Base-by-base conservation (phyloP, 108 stramenopile species). In the Cyclotella kingstonii region DNA sequence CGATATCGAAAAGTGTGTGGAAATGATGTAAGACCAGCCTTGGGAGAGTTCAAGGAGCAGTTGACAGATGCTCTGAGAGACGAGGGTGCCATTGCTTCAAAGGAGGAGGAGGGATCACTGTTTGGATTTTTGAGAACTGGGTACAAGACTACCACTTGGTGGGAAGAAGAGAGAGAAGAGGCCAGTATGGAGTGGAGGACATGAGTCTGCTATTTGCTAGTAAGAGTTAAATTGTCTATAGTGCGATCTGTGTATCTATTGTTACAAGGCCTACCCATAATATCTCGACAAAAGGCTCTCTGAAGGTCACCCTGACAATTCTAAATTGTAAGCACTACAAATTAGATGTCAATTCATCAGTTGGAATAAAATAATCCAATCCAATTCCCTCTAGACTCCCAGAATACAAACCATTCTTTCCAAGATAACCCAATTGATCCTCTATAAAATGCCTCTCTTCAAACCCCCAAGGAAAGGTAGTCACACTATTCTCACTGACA, bases 121-220 rank as follows among this genome's bases (percentile, higher is more conserved):
- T 74, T 89, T 36, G 76, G 79, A n/a, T 94, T 90, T 67, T 76
- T 89, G 65, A 76, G 92, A 35, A 88, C 89, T 12, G 92, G 92
- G 27, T 89, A 89, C 76, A 94, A 94, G 77, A 89, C 92, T 11
- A 87, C 85, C 2, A 94, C 92, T 14, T 94, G 92, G 92, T 94
- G 92, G 92, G 92, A 94, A 66, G 92, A 94, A 50, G 89, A 90
- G 33, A 84, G 89, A 42, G 81, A 79, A 31, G 68, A 89, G 26
- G 85, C 87, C n/a, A 81, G 80, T 53, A 63, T 84, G 38, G 80
- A 70, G 26, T 92, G 90, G 90, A 85, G 40, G 66, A 90, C 89
- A 19, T 90, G 60, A 68, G n/a, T 35, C 11, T 1, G 14, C 17
- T 14, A 11, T 7, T 8, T n/a, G n/a, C n/a, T n/a, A n/a, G n/a